Evolutionary conservation across 495 filamentous ascomycete species (phyloP).

Genomic region (Pseudomonodictys pantanalensis): DNA sequence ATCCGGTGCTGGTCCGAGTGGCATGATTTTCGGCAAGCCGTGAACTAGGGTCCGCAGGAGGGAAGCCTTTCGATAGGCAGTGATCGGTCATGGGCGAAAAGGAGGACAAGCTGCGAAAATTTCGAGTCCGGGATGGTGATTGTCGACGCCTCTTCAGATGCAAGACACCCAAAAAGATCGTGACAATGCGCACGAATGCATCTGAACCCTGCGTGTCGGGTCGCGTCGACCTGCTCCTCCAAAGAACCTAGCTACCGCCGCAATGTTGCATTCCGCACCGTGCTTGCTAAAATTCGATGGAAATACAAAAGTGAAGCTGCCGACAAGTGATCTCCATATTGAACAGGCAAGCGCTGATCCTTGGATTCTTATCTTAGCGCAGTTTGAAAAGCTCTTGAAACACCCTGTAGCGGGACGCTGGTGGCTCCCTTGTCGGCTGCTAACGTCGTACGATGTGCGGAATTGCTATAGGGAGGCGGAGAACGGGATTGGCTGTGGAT

Average conservation of each 20-base stretch:
- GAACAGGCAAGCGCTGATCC: not conserved
- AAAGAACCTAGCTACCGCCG: not conserved
- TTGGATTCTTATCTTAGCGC: too few relatives aligned
- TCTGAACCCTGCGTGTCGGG: not conserved
- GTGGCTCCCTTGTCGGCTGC: constrained; percentile 18
- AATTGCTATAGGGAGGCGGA: not conserved
- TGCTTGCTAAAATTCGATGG: not conserved
- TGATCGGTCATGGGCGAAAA: not conserved
- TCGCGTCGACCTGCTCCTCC: not conserved
- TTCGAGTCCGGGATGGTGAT: not conserved
- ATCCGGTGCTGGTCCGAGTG: too few relatives aligned
- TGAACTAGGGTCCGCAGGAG: too few relatives aligned
- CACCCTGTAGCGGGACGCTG: constrained; percentile 15
- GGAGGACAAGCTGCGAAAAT: not conserved
- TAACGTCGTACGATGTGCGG: constrained; percentile 21
- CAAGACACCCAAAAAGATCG: not conserved
- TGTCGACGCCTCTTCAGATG: not conserved
- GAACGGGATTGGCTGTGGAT: not conserved
- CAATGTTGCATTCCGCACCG: not conserved
- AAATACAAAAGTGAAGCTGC: not conserved
- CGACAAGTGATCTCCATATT: not conserved
- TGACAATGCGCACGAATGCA: not conserved
- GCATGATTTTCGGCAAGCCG: too few relatives aligned
- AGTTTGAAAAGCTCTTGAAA: constrained; percentile 14
- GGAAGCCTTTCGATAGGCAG: too few relatives aligned